Evolutionary conservation across 805 yeast species (phyloP), one percentile per base, ranked within the genome.

Genomic region (Spathaspora arborariae): DNA sequence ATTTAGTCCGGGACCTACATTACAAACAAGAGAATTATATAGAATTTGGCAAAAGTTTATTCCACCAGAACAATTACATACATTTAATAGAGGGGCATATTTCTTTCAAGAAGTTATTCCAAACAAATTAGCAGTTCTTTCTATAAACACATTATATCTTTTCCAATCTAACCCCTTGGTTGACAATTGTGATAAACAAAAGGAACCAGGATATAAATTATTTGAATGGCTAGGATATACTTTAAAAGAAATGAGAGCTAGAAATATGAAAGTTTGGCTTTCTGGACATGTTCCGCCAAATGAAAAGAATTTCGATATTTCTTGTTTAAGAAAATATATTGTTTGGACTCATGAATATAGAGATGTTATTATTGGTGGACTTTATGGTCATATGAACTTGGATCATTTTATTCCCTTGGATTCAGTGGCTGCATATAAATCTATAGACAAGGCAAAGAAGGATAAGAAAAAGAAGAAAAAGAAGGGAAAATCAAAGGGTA

Each of bases 261-360:
- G 95, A 50, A 78, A 79, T 15, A 83, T 88, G 80, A 88, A 88
- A 66, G 95, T 85, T 15, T 89, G 96, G 96, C 65, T 88, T 19
- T 72, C 84, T 38, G 96, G 96, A 4, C 96, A 88, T 68, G 96
- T 89, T 13, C 96, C 96, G 2, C 95, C 96, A 4, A 79, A 84
- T 41, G 81, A 82, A 20, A 88, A 88, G 62, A 88, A 88, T 61
- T 80, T 78, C 50, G 95, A 88, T 56, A 70, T 75, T 16, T 73
- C 84, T 38, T 88, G 96, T 59, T 81, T 79, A 53, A 72, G 88
- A 42, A 88, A 88, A 62, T 84, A 81, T 63, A 78, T 85, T 20
- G 74, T 82, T n/a, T 88, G 96, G 96, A 66, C 82, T 30, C 80
- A 87, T 56, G 96, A 88, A 60, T 88, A 84, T 60, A 73, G 95